Base-by-base conservation (phyloP, 768 basidiomycete genomes). In the Chalciporus sphaerocephalus region DNA sequence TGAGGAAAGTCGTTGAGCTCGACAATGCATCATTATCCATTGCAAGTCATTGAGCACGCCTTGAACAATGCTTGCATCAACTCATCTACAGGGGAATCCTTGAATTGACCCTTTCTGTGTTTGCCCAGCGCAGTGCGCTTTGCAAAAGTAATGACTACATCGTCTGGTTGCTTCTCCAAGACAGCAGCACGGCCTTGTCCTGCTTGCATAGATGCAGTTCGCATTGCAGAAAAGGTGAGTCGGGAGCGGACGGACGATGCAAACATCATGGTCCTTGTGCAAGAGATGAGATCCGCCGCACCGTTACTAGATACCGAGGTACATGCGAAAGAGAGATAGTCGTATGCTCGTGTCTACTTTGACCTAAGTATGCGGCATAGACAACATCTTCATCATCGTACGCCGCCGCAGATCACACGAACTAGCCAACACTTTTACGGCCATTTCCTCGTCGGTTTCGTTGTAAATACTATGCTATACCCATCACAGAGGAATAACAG, bases 81-180 rank as follows among this genome's bases (percentile, higher is more conserved):
- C 60, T 94, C 91, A 54, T 96, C 95, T 12, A 93, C 87, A 4
- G 85, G 79, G 1, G 78, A 72, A 58, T 96, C 91, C 63, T 92
- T 95, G 60, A 94, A 75, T 46, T 92, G 92, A 18, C 95, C 95
- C 65, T 95, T 97, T 75, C 81, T 90, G 27, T 87, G 85, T 58
- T 74, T 81, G 20, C 91, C 89, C 52, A 92, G 75, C n/a, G 91
- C 81, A n/a, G 90, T 93, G 40, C 93, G 81, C 62, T 86, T 85
- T 11, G 89, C 91, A 55, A 88, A 89, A 2, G 88, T 90, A 48
- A 96, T 83, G 50, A 95, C 92, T 13, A 94, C 87, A 65, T 95
- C 92, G 50, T 90, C 79, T 0, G 84, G 77, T 41, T 74, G 80
- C 74, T 81, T 87, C 64, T 84, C 73, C 23, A 89, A 71, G 38